Percentiles rank a stretch among this genome's conserved stretches.
These are phyloP conservation scores for Rhodotorula glutinis DNA, from an alignment of 1,284 basidiomycete genomes.

Conservation along the genomic window DNA sequence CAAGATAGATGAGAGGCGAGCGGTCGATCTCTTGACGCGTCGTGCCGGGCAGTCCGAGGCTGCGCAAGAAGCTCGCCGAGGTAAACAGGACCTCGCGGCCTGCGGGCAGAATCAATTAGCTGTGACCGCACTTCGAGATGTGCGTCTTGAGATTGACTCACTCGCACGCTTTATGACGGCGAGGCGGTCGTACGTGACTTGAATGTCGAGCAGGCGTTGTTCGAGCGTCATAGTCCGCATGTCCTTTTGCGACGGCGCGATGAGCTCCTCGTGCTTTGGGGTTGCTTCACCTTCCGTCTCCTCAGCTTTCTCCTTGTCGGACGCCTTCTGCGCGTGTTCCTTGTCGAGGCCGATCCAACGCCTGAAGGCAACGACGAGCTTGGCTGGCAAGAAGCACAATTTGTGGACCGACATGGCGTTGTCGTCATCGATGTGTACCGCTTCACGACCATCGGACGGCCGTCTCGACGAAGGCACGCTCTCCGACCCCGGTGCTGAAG, in stretches of 20 bases:
- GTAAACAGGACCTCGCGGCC: conserved; percentile 30
- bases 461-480: background rate
- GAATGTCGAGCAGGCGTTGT: conserved; percentile 11
- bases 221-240: conserved; percentile 2
- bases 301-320: background rate
- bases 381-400: background rate
- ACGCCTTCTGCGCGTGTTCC: background rate
- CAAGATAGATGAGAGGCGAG: conserved; percentile 27
- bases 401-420: background rate
- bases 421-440: background rate
- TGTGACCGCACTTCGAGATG: too few species aligned
- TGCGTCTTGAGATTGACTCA: background rate
- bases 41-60: conserved; percentile 21
- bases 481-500: background rate
- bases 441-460: background rate
- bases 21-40: conserved; percentile 12
- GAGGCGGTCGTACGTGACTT: conserved; percentile 24
- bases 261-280: background rate
- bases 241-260: conserved; percentile 5
- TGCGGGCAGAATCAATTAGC: too few species aligned
- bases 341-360: background rate
- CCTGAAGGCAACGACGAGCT: background rate
- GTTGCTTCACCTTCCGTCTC: background rate
- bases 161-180: conserved; percentile 19
- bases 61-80: conserved; percentile 25